These are phyloP conservation scores for Carex parvula DNA, from an alignment of 176 grass and related monocot genomes.

Conservation along the genomic window DNA sequence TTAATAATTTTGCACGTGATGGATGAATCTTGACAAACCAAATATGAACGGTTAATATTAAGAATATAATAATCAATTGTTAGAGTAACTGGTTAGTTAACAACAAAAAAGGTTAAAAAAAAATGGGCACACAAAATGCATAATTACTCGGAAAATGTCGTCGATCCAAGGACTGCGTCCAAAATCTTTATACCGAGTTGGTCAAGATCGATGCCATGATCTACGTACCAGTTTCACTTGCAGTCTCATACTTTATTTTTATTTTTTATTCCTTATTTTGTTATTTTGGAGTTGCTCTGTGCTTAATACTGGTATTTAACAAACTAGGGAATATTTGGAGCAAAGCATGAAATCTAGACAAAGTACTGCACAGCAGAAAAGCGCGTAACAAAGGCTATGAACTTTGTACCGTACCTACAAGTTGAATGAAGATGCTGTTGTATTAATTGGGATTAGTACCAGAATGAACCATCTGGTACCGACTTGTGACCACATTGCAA, in stretches of 20 bases:
- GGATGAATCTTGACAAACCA: neutral
- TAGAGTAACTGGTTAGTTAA: neutral
- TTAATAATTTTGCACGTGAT: conserved; percentile 4
- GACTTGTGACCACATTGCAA: neutral
- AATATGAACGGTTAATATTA: neutral
- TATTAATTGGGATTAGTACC: neutral
- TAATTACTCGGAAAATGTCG: neutral
- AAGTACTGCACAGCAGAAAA: neutral
- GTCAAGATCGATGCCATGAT: neutral
- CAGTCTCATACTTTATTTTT: neutral
- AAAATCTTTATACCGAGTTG: neutral
- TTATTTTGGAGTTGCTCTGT: neutral
- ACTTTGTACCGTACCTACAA: neutral
- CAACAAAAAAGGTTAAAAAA: neutral
- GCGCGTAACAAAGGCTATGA: neutral
- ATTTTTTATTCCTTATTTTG: neutral
- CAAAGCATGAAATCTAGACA: neutral
- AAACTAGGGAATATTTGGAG: neutral
- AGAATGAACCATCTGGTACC: neutral
- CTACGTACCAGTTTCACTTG: neutral
- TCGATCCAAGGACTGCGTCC: neutral
- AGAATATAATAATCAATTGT: neutral
- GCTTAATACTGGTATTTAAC: neutral
- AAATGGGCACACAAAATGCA: neutral
- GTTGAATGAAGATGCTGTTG: neutral